These are phyloP conservation scores for Setomelanomma holmii DNA, from an alignment of 2,329 filamentous ascomycete species.

Conservation along the genomic window DNA sequence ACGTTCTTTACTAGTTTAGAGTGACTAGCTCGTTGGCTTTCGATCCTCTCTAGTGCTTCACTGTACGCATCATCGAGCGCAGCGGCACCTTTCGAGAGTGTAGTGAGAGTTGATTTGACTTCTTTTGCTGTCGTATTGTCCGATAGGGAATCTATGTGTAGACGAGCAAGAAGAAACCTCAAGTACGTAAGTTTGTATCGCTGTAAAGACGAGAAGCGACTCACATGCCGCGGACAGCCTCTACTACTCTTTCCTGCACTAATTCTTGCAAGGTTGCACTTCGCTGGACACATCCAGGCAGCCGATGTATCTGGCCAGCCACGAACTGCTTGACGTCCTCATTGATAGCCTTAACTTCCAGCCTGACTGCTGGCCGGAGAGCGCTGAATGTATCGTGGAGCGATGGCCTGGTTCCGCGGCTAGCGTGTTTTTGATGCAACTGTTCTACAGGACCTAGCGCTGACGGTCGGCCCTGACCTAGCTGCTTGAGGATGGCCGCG, in stretches of 20 bases:
- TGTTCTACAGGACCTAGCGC: not conserved
- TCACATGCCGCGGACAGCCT: slow-evolving; percentile 13
- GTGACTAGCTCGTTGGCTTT: slow-evolving; percentile 43
- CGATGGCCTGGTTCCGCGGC: slow-evolving; percentile 11
- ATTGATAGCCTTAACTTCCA: slow-evolving; percentile 23
- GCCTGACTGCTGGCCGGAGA: slow-evolving; percentile 4
- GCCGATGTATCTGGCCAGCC: slow-evolving; percentile 12
- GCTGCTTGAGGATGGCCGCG: slow-evolving; percentile 19
- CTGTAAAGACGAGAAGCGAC: not conserved
- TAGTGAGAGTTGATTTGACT: slow-evolving; percentile 6
- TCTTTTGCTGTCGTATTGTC: slow-evolving; percentile 11
- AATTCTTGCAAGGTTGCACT: slow-evolving; percentile 14
- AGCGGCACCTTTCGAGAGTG: slow-evolving; percentile 4
- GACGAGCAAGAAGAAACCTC: slow-evolving; percentile 21
- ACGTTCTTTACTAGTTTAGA: slow-evolving; percentile 45
- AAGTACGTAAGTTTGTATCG: not conserved
- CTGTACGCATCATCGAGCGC: slow-evolving; percentile 14
- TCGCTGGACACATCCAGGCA: slow-evolving; percentile 22
- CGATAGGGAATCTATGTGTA: slow-evolving; percentile 15
- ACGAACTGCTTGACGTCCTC: slow-evolving; percentile 27
- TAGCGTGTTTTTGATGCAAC: slow-evolving; percentile 7
- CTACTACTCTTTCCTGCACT: slow-evolving; percentile 22
- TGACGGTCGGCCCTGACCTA: slow-evolving; percentile 9
- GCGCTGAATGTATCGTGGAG: slow-evolving; percentile 8
- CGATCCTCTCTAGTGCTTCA: slow-evolving; percentile 42